Evolutionary conservation across 108 stramenopile species (phyloP).

Genomic region (Parietichytrium sp.): DNA sequence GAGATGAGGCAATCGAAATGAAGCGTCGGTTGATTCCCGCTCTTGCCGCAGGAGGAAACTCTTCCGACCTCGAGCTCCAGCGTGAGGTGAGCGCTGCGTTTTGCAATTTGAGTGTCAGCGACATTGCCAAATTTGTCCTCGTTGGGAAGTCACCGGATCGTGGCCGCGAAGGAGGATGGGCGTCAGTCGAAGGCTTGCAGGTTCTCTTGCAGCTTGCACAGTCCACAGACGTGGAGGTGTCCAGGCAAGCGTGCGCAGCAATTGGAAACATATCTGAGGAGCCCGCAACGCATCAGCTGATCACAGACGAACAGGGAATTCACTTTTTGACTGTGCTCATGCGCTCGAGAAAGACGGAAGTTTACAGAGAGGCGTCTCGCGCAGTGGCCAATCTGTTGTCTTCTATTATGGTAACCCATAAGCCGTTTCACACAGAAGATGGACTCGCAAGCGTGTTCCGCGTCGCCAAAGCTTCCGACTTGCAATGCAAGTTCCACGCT

Average conservation of each 20-base stretch:
- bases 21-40: slow-evolving; percentile 38
- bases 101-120: slow-evolving; percentile 62
- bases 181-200: background rate
- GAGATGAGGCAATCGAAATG: slow-evolving; percentile 47
- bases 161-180: no score
- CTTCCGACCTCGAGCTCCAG: slow-evolving; percentile 59
- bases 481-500: slow-evolving; percentile 21
- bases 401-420: slow-evolving; percentile 47
- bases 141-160: slow-evolving; percentile 43
- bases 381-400: slow-evolving; percentile 62
- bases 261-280: slow-evolving; percentile 73
- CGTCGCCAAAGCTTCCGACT: slow-evolving; percentile 58
- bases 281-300: slow-evolving; percentile 50
- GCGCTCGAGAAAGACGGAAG: slow-evolving; percentile 58
- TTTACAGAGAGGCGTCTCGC: slow-evolving; percentile 69
- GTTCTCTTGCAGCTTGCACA: slow-evolving; percentile 56
- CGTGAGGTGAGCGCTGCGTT: slow-evolving; percentile 70
- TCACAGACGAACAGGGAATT: slow-evolving; percentile 58
- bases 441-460: slow-evolving; percentile 61
- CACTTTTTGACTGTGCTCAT: slow-evolving; percentile 62
- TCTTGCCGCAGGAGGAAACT: slow-evolving; percentile 41
- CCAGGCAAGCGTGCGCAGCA: slow-evolving; percentile 70
- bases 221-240: slow-evolving; percentile 64
- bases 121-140: slow-evolving; percentile 57
- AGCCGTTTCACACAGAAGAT: slow-evolving; percentile 59